Conservation (phyloP, 768 basidiomycete species). For the Gloeostereum incarnatum region DNA sequence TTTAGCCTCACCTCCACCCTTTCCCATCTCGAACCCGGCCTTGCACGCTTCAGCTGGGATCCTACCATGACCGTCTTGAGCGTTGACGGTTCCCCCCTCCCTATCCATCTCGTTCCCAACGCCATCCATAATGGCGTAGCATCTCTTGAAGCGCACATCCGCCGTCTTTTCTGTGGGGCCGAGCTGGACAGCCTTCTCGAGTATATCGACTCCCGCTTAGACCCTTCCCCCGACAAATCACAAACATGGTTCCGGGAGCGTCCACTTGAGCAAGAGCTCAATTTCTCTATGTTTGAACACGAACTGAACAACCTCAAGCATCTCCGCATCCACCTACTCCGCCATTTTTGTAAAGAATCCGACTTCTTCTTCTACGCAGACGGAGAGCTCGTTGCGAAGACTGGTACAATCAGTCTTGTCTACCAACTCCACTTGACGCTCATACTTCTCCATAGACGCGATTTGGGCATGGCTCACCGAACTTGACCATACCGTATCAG, state of each 20-base stretch:
- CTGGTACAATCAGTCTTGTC: not conserved
- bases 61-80: not conserved
- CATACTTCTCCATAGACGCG: not conserved
- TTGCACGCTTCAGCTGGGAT: constrained; percentile 1
- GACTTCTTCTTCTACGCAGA: not conserved
- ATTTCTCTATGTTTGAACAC: not conserved
- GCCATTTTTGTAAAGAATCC: not conserved
- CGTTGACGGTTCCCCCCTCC: constrained; percentile 1
- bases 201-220: not conserved
- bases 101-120: not conserved
- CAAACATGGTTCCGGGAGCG: not conserved
- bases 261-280: not conserved
- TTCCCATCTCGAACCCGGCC: not conserved
- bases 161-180: not conserved
- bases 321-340: not conserved
- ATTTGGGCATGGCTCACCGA: constrained; percentile 2
- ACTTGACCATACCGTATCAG: constrained; percentile 6
- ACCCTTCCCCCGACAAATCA: not conserved
- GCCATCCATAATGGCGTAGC: not conserved
- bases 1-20: not conserved
- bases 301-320: not conserved
- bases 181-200: not conserved
- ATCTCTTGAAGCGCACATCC: not conserved
- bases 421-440: not conserved
- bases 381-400: not conserved